A percentile compares a stretch with the other conserved stretches of the same genome.
Conservation (phyloP, 2,329 filamentous ascomycete genomes). For the Aotearoamyces nothofagi region DNA sequence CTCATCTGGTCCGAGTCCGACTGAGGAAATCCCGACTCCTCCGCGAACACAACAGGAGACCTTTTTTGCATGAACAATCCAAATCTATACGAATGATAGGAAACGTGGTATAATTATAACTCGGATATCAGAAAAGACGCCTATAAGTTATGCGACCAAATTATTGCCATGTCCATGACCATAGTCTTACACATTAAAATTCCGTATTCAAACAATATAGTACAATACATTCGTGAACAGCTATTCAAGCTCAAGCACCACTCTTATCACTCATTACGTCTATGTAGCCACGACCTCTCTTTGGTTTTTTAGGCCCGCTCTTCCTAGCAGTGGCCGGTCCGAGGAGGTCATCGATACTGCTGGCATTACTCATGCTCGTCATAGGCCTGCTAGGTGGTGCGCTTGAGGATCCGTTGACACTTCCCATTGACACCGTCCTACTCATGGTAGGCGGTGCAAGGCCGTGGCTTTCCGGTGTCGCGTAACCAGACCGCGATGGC, state of each 20-base stretch:
- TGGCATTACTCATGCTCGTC: slow-evolving; percentile 82
- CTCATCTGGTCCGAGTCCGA: too few species aligned
- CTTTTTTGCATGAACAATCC: too few species aligned
- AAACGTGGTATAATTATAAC: too few species aligned
- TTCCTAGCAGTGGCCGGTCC: slow-evolving; percentile 60
- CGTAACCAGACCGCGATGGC: slow-evolving; percentile 1
- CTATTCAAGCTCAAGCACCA: slow-evolving; percentile 1
- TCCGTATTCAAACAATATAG: too few species aligned
- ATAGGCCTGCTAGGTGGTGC: slow-evolving; percentile 50
- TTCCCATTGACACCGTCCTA: slow-evolving; percentile 12
- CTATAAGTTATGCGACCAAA: too few species aligned
- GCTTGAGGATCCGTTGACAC: slow-evolving; percentile 12
- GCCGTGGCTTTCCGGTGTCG: background rate
- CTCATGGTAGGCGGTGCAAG: slow-evolving; percentile 11
- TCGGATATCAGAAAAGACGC: too few species aligned
- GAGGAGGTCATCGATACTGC: slow-evolving; percentile 84
- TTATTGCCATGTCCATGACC: too few species aligned
- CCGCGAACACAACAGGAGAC: too few species aligned
- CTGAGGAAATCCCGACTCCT: too few species aligned
- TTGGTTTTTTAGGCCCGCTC: slow-evolving; percentile 47
- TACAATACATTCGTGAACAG: too few species aligned
- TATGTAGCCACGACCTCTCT: slow-evolving; percentile 79
- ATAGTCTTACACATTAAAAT: too few species aligned
- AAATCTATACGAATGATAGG: too few species aligned
- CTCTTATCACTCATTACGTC: slow-evolving; percentile 62